These are phyloP conservation scores for Coemansia sp. DNA, from an alignment of 192 early-diverging fungal species.

Conservation along the genomic window DNA sequence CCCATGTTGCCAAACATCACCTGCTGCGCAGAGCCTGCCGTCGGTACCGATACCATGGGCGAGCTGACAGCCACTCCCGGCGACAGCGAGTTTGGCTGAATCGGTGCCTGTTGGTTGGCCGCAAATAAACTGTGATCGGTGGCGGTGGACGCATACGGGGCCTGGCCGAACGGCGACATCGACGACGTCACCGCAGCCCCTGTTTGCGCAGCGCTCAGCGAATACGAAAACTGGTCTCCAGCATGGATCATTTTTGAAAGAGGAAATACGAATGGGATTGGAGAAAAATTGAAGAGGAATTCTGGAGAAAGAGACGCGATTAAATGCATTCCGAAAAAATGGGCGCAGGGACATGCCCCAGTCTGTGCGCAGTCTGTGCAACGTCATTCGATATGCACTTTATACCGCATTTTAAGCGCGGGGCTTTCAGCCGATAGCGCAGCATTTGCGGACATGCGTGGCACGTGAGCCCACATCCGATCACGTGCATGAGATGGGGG, in stretches of 20 bases:
- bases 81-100: slow-evolving; percentile 1
- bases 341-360: neutral
- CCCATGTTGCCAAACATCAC: slow-evolving; percentile 45
- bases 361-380: neutral
- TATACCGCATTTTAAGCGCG: no score
- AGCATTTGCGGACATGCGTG: neutral
- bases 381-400: no score
- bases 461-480: neutral
- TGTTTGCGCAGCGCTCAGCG: slow-evolving; percentile 10
- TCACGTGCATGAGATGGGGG: slow-evolving; percentile 3
- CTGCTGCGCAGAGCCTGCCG: slow-evolving; percentile 7
- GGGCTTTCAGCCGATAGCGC: neutral
- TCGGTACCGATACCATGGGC: slow-evolving; percentile 10
- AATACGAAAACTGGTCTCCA: slow-evolving; percentile 39
- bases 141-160: neutral
- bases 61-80: slow-evolving; percentile 11
- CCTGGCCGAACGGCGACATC: neutral
- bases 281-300: no score
- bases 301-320: no score
- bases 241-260: slow-evolving; percentile 44
- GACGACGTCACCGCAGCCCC: neutral
- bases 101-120: slow-evolving; percentile 8
- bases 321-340: no score
- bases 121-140: slow-evolving; percentile 10
- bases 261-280: neutral